Base-by-base conservation (phyloP, 306 rosid genomes). In the Arachis stenosperma region DNA sequence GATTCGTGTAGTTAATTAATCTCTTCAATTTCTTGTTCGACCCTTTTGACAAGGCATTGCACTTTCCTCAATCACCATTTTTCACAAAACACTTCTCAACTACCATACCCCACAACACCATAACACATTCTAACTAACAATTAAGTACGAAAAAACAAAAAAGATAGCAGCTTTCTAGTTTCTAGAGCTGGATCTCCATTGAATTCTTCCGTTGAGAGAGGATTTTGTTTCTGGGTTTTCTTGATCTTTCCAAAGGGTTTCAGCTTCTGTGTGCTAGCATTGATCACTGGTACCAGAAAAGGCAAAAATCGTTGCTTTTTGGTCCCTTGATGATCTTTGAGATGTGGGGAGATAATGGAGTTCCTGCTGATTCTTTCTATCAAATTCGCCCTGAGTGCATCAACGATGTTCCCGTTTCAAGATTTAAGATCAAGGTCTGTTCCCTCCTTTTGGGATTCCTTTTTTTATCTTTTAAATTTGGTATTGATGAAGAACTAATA, bases 291-390 rank as follows among this genome's bases (percentile, higher is more conserved):
- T 56, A 54, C 65, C 13, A 22, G 27, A 22, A 0, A 1, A 22
- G 27, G 27, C 27, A 48, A 51, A 59, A 71, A 67, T 36, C 47
- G 10, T 54, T 47, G 68, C 40, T 69, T 75, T 75, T 47, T 56
- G 27, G 13, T 46, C 51, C 51, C 6, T 50, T 41, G 29, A 5
- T 52, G 59, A 43, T 63, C 37, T 13, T 74, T 88, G 84, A 73
- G 84, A 95, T 95, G 98, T 95, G 99, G 99, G 86, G 96, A 60
- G 90, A 83, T 78, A 65, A 77, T 39, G 99, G 98, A 71, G 83
- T 83, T 82, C 80, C 97, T 68, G 98, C 90, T 80, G 99, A 91
- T 86, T 90, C 98, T 81, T 95, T 83, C 97, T 95, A 95, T 66
- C 82, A 90, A 90, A 83, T 80, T 62, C 95, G 97, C 42, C 88